phyloP scores from a whole-genome alignment of 441 rosid species.

The Syzygium syzygioides region DNA sequence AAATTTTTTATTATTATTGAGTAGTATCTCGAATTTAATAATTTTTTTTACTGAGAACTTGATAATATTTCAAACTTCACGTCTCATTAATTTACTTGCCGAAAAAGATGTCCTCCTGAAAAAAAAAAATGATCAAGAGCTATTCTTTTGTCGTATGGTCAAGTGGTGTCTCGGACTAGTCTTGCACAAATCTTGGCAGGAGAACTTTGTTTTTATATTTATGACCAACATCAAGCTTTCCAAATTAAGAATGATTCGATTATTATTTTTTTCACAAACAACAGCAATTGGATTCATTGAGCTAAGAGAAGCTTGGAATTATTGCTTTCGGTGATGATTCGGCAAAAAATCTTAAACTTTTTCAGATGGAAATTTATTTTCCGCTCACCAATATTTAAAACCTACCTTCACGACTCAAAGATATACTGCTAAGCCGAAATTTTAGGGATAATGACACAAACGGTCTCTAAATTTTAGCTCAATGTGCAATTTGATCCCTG shows the following conservation, averaged over 20 bases:
- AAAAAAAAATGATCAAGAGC: no score
- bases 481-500: no score
- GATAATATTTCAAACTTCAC: background rate
- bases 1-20: background rate
- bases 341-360: background rate
- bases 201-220: background rate
- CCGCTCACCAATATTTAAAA: background rate
- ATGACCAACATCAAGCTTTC: background rate
- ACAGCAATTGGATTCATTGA: background rate
- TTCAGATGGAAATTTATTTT: fast-evolving
- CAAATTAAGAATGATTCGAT: background rate
- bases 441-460: no score
- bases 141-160: background rate
- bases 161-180: background rate
- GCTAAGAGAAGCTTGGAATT: background rate
- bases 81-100: background rate
- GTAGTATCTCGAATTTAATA: background rate
- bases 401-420: background rate
- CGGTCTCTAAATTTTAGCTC: no score
- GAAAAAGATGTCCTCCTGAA: background rate
- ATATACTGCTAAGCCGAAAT: background rate
- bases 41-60: fast-evolving
- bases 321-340: background rate
- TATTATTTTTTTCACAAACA: background rate
- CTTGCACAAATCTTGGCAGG: background rate